Base-by-base conservation (phyloP, 345 rosid species). In the Raphanus sativus region DNA sequence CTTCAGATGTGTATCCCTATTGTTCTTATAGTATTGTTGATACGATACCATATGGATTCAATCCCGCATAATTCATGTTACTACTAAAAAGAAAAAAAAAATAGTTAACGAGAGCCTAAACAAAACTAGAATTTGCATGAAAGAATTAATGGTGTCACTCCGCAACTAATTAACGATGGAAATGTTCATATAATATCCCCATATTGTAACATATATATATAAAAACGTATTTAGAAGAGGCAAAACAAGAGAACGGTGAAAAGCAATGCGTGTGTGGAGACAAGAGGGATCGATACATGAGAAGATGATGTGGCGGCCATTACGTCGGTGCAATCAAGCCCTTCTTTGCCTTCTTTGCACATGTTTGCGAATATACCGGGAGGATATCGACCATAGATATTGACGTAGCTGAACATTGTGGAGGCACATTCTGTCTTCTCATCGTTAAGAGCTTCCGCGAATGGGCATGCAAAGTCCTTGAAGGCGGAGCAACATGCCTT, bases 371-470 rank as follows among this genome's bases (percentile, higher is more conserved):
- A 93, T 40, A 93, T 83, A 17, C 98, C 98, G 1, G 91, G 94
- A 12, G 97, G 97, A 75, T 88, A 90, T 67, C 84, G 92, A 1
- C 98, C 94, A 4, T 84, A 84, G 56, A 88, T 80, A 76, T 93
- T 90, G 50, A 93, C 90, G 89, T 89, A 90, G 65, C 94, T 90
- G 79, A 93, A 90, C 98, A 93, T 90, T 56, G 91, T 88, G 3
- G 84, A 2, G 6, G 96, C 89, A 74, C 94, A 90, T 50, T 90
- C 88, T 13, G 55, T 82, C 12, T 55, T 77, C n/a, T 72, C 67
- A 72, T 89, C 93, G 34, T 93, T 90, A 24, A 93, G 11, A 54
- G 65, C 73, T 5, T 85, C 89, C 0, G 59, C 12, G 24, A 79
- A 82, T 26, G 92, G 93, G 77, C 96, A 93, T 2, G 88, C 88